Base-by-base conservation (phyloP, 306 rosid genomes). In the Medicago ruthenica region DNA sequence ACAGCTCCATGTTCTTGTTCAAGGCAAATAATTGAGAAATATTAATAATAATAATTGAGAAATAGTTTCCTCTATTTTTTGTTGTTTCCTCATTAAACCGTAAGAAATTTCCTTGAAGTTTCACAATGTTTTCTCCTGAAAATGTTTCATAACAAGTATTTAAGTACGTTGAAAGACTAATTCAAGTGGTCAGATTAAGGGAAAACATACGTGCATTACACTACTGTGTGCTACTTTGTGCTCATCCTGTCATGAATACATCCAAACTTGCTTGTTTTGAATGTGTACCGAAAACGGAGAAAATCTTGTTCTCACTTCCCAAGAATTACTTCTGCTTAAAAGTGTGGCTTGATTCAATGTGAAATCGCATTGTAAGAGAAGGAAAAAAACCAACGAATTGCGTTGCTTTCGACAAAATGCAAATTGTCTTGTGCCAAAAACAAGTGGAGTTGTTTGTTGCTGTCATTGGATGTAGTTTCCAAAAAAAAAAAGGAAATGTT, bases 51-150 rank as follows among this genome's bases (percentile, higher is more conserved):
- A 72, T 82, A 66, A 51, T 77, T 72, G 39, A 77, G 47, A 73
- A n/a, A 65, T 59, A 58, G 20, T 50, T 82, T 73, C 66, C 18
- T 71, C 27, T 9, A 7, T 65, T 81, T 65, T 22, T 21, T 41
- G 34, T 76, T 60, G 8, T 41, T 58, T 59, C 24, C 10, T 51
- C 48, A 72, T 48, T 17, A 20, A 62, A 18, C 4, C 18, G n/a
- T 20, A 17, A 73, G 86, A 82, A 82, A 40, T 73, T 67, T 78
- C 85, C 73, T 39, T 73, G 68, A 82, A 58, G 71, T 77, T 77
- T 82, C 85, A 66, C 45, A 9, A 20, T 21, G 54, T 22, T n/a
- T 21, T 20, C 18, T 2, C 39, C 18, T 8, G 37, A 57, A 37
- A 8, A 21, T 34, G 47, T 63, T 54, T 18, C 21, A 5, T 20